phyloP scores from a whole-genome alignment of 2,329 filamentous ascomycete genomes.

The Aspergillus novofumigatus region DNA sequence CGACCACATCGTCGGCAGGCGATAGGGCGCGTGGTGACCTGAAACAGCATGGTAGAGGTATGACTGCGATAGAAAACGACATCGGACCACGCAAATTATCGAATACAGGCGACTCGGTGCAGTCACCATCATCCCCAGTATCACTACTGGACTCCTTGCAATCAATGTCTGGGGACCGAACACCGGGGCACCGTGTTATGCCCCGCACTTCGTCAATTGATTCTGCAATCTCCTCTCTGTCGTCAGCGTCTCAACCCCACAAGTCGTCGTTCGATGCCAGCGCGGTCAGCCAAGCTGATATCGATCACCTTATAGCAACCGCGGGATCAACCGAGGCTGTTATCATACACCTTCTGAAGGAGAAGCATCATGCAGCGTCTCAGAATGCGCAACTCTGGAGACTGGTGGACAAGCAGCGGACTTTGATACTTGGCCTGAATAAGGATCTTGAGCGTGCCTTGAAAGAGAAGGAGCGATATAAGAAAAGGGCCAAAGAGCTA shows the following conservation, averaged over 20 bases:
- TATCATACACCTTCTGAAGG: conserved; percentile 81
- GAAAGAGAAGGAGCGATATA: conserved; percentile 92
- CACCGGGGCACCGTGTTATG: conserved; percentile 32
- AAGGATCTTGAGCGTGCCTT: conserved; percentile 87
- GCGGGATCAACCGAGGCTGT: conserved; percentile 87
- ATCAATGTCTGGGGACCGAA: conserved; percentile 27
- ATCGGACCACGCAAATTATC: conserved; percentile 24
- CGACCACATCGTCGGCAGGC: conserved; percentile 14
- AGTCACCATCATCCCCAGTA: conserved; percentile 27
- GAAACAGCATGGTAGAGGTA: conserved; percentile 24
- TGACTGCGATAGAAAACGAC: conserved; percentile 18
- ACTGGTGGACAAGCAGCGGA: conserved; percentile 89
- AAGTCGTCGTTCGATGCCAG: conserved; percentile 56
- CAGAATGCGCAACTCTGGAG: conserved; percentile 95
- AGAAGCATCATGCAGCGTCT: conserved; percentile 81
- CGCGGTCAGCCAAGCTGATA: conserved; percentile 64
- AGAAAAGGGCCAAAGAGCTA: conserved; percentile 80
- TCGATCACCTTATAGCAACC: conserved; percentile 71
- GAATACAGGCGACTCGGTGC: conserved; percentile 23
- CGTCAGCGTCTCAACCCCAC: conserved; percentile 55
- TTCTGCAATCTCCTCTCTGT: conserved; percentile 79
- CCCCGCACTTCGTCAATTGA: conserved; percentile 86
- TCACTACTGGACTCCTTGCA: conserved; percentile 27
- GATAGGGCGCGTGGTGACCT: conserved; percentile 8
- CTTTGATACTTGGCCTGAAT: conserved; percentile 89